Base-by-base conservation (phyloP, 345 rosid species). In the Erysimum cheiranthoides region DNA sequence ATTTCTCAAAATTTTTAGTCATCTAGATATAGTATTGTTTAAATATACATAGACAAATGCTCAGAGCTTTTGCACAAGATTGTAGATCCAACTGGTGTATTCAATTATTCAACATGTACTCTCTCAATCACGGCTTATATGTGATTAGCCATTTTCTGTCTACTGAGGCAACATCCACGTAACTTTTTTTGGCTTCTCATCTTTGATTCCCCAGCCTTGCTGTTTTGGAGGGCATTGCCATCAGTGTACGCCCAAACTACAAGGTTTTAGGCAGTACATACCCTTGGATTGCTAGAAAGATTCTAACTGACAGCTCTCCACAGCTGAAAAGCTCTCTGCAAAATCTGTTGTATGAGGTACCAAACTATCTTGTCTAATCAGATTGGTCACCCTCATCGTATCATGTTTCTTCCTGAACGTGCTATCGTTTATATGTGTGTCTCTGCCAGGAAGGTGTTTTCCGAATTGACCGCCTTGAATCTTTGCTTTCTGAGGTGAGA, bases 221-320 rank as follows among this genome's bases (percentile, higher is more conserved):
- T 74, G 98, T 93, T 46, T 82, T 93, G 83, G 98, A 93, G 84
- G 98, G 98, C 43, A 90, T 93, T 75, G 98, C 98, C 38, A 82
- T 93, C 38, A 79, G 88, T 82, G 79, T 75, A 68, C 79, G 86
- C 77, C 97, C 96, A 74, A 84, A 87, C 69, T 93, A 93, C 88
- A 93, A 93, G 81, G 98, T 93, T 65, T 78, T 93, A 83, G 93
- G 98, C 16, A 90, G 97, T 77, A 91, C 98, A 59, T 93, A 91
- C 76, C 98, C 98, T n/a, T 93, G 97, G 97, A 93, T 93, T 78
- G 97, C 98, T 30, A 90, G 84, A 79, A 93, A 93, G 82, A 87
- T 93, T 35, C 79, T 93, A 65, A 89, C 93, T 54, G 93, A 93
- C 69, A 82, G 90, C 83, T 93, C 98, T 72, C 96, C 97, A 0